Percentiles rank a stretch among this genome's conserved stretches.
phyloP scores from a whole-genome alignment of 257 asterid genomes.

The Solanum sitiens region DNA sequence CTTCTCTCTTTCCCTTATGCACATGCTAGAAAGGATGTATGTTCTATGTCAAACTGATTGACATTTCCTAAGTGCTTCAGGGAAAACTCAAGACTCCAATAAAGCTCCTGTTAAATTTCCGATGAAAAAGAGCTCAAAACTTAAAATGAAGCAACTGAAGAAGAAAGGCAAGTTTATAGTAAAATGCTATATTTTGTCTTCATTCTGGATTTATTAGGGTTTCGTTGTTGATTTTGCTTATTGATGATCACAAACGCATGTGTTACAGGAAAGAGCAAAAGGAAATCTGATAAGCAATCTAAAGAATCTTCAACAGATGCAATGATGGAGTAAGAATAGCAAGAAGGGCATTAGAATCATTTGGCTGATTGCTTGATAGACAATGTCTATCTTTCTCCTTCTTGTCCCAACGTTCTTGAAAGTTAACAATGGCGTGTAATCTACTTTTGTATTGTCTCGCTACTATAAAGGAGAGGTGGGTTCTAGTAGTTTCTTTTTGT shows the following conservation, averaged over 20 bases:
- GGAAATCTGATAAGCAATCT: constrained; percentile 13
- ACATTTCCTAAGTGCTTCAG: constrained; percentile 8
- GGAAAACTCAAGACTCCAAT: constrained; percentile 16
- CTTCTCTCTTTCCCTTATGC: background rate
- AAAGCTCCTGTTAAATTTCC: constrained; percentile 36
- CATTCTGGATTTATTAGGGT: background rate
- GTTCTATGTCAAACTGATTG: background rate
- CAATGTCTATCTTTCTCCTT: background rate
- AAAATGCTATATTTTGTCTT: background rate
- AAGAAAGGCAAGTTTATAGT: constrained; percentile 40
- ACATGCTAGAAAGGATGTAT: background rate
- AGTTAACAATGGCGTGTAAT: background rate
- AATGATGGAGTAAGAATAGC: constrained; percentile 45
- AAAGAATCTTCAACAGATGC: constrained; percentile 33
- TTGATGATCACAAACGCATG: background rate
- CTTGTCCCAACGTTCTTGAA: background rate
- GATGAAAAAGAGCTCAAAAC: constrained; percentile 55
- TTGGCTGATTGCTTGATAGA: background rate
- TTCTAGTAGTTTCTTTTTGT: background rate
- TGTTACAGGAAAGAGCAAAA: constrained; percentile 45
- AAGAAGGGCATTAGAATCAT: background rate
- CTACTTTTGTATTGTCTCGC: background rate
- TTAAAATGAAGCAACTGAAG: constrained; percentile 43
- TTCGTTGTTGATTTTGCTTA: background rate
- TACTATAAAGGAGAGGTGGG: background rate